These are phyloP conservation scores for Yarrowia sp. DNA, from an alignment of 805 yeast genomes.

Conservation along the genomic window DNA sequence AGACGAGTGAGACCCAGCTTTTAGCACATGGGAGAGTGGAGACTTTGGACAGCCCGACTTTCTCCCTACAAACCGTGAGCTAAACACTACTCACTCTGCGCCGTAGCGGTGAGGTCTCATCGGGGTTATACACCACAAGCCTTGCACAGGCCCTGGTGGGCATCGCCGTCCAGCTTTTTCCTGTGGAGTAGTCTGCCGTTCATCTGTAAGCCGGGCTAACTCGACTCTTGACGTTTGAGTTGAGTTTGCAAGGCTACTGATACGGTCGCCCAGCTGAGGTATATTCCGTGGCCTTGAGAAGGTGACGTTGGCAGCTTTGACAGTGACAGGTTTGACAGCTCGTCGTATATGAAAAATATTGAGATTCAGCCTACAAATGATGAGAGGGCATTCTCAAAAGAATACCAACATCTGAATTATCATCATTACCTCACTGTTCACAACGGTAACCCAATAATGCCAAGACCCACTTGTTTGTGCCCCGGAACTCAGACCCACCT, in stretches of 20 bases:
- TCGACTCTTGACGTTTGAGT: neutral
- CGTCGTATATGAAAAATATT: too few relatives aligned
- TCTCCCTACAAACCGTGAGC: constrained; percentile 4
- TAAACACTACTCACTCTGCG: constrained; percentile 12
- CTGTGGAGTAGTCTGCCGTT: constrained; percentile 2
- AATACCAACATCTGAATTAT: too few relatives aligned
- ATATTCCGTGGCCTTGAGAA: too few relatives aligned
- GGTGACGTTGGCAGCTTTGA: too few relatives aligned
- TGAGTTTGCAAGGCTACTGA: constrained; percentile 9
- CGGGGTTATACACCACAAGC: constrained; percentile 15
- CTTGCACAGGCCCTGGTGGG: constrained; percentile 8
- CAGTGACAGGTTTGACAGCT: too few relatives aligned
- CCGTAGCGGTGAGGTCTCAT: constrained; percentile 4
- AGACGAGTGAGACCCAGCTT: too few relatives aligned
- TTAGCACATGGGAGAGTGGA: constrained; percentile 25
- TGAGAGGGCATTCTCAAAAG: too few relatives aligned
- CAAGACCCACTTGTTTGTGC: constrained; percentile 22
- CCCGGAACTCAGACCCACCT: constrained; percentile 19
- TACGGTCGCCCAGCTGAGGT: neutral
- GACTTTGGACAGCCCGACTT: neutral
- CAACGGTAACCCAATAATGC: neutral
- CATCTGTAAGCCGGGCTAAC: constrained; percentile 17
- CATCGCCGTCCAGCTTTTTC: neutral
- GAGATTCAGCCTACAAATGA: too few relatives aligned
- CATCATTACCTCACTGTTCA: too few relatives aligned